Percentiles rank a stretch among this genome's conserved stretches.
These are phyloP conservation scores for Colletotrichum destructivum DNA, from an alignment of 2,329 filamentous ascomycete species.

Conservation along the genomic window DNA sequence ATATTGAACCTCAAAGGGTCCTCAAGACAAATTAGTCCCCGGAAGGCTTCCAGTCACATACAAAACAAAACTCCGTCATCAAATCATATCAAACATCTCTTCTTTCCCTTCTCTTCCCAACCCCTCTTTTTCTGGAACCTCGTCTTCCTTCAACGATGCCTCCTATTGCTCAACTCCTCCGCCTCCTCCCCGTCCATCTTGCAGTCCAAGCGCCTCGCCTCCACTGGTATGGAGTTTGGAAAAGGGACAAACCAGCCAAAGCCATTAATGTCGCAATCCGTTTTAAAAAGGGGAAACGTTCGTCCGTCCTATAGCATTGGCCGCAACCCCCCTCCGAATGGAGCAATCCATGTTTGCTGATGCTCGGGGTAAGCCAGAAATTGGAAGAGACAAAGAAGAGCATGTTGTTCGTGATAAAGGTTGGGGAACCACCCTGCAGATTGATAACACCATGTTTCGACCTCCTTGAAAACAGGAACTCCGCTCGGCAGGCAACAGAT, in stretches of 20 bases:
- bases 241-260: neutral
- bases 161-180: constrained; percentile 2
- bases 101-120: neutral
- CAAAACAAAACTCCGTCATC: constrained; percentile 11
- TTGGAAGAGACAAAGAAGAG: constrained; percentile 11
- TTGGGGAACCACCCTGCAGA: constrained; percentile 10
- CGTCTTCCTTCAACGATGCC: constrained; percentile 11
- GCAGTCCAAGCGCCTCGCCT: constrained; percentile 12
- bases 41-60: neutral
- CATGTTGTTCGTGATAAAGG: constrained; percentile 29
- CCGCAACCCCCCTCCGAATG: neutral
- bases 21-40: neutral
- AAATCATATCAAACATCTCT: constrained; percentile 9
- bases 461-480: constrained; percentile 4
- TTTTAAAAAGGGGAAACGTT: neutral
- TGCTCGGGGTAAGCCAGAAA: constrained; percentile 13
- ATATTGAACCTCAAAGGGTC: neutral
- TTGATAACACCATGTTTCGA: constrained; percentile 3
- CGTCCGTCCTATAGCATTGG: neutral
- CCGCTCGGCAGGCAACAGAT: neutral
- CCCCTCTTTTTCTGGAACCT: constrained; percentile 5
- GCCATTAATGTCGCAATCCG: constrained; percentile 7
- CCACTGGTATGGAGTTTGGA: neutral
- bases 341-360: constrained; percentile 24
- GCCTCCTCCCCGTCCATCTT: constrained; percentile 13